These are phyloP conservation scores for Piper longum DNA, from an alignment of 164 flowering plant genomes.

Conservation along the genomic window DNA sequence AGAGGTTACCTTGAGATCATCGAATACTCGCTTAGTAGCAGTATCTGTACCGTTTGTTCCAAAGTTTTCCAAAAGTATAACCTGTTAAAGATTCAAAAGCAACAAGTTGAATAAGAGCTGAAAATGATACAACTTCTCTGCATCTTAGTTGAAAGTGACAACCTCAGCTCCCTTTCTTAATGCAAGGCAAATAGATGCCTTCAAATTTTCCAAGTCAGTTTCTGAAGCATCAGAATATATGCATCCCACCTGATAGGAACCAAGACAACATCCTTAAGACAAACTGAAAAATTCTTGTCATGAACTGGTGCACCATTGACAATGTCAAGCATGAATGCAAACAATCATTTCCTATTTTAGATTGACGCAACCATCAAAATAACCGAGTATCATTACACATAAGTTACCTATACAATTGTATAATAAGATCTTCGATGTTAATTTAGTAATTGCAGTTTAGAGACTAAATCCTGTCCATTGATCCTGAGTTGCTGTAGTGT, in stretches of 20 bases:
- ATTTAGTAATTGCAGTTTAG: too few species aligned
- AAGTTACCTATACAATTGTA: too few species aligned
- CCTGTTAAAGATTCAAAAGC: constrained; percentile 21
- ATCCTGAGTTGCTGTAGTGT: too few species aligned
- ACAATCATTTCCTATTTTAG: too few species aligned
- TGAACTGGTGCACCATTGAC: neutral
- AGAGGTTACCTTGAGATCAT: constrained; percentile 30
- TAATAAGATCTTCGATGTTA: too few species aligned
- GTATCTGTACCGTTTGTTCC: constrained; percentile 14
- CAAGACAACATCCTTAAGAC: neutral
- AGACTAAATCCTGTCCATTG: too few species aligned
- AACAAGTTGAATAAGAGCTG: constrained; percentile 1
- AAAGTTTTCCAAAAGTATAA: constrained; percentile 32
- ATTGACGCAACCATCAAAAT: too few species aligned
- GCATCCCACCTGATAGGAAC: constrained; percentile 48
- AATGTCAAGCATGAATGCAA: neutral
- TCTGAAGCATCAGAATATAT: constrained; percentile 33
- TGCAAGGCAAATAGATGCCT: constrained; percentile 30
- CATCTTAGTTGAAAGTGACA: neutral
- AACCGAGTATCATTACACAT: too few species aligned
- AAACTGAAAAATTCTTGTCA: neutral
- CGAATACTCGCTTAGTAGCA: constrained; percentile 22
- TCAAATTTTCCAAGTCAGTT: constrained; percentile 38
- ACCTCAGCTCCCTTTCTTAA: constrained; percentile 49
- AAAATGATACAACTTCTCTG: neutral